These are phyloP conservation scores for Apophysomyces elegans DNA, from an alignment of 371 early-diverging fungal species.

Conservation along the genomic window DNA sequence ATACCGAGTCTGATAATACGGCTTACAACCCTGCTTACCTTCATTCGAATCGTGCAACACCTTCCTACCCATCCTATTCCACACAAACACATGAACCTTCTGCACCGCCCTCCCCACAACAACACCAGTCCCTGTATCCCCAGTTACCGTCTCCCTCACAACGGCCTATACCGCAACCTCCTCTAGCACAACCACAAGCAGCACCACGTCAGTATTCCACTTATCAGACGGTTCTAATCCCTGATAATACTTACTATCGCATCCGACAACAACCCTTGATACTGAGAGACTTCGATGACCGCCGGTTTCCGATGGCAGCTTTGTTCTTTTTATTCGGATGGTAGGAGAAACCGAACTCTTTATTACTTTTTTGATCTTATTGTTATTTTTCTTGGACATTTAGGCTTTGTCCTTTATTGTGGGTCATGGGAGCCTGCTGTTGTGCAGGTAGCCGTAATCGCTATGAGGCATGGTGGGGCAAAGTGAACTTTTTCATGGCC, in stretches of 20 bases:
- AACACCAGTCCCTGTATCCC: constrained; percentile 8
- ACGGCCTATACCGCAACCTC: neutral
- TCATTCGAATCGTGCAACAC: constrained; percentile 2
- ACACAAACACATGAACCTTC: constrained; percentile 8
- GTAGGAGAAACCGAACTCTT: constrained; percentile 4
- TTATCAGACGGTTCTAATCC: constrained; percentile 22
- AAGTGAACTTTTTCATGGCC: constrained; percentile 26
- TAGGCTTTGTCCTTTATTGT: constrained; percentile 29
- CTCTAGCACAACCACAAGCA: neutral
- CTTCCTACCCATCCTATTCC: constrained; percentile 6
- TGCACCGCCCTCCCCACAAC: constrained; percentile 12
- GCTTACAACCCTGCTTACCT: constrained; percentile 23
- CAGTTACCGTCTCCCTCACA: constrained; percentile 6
- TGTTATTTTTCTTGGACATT: neutral
- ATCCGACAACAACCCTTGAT: constrained; percentile 10
- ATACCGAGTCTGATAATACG: constrained; percentile 20
- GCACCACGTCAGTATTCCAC: neutral
- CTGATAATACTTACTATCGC: constrained; percentile 11
- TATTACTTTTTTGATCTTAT: neutral
- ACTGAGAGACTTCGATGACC: constrained; percentile 14
- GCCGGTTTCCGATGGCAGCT: constrained; percentile 28
- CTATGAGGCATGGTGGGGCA: constrained; percentile 33
- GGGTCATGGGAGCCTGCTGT: constrained; percentile 33
- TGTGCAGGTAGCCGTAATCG: constrained; percentile 29
- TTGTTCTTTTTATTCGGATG: constrained; percentile 31